Conservation (phyloP, 1,284 basidiomycete species). For the Ustilago trichophora region DNA sequence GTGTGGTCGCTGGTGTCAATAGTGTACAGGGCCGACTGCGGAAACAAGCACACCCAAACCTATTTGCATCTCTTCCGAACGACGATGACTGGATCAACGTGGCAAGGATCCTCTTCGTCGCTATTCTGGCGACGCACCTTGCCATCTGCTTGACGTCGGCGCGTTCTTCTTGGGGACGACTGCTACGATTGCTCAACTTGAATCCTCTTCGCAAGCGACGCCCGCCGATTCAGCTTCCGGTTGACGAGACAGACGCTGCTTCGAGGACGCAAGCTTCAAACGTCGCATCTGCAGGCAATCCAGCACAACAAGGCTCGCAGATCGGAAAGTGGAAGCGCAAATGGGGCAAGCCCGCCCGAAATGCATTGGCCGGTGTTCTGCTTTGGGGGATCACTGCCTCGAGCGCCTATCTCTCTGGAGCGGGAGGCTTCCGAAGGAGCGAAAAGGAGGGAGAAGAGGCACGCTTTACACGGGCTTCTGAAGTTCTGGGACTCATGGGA, state of each 20-base stretch:
- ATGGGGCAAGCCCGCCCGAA: conserved; percentile 53
- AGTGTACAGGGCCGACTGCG: conserved; percentile 45
- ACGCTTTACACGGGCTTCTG: conserved; percentile 54
- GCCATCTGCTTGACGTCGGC: conserved; percentile 60
- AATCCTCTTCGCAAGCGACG: conserved; percentile 45
- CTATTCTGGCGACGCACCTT: conserved; percentile 57
- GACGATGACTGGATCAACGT: conserved; percentile 56
- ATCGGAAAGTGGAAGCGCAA: conserved; percentile 34
- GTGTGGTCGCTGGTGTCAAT: conserved; percentile 52
- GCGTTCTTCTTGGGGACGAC: conserved; percentile 59
- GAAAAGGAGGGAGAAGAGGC: conserved; percentile 60
- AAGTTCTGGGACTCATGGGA: conserved; percentile 59
- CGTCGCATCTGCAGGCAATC: not conserved
- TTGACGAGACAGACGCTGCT: conserved; percentile 4
- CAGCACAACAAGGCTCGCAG: conserved; percentile 7
- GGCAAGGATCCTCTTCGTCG: conserved; percentile 50
- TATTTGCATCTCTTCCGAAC: conserved; percentile 56
- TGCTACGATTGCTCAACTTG: conserved; percentile 52
- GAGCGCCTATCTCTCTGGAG: conserved; percentile 58
- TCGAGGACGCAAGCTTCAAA: not conserved
- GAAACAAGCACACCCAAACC: conserved; percentile 52
- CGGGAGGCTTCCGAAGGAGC: conserved; percentile 53
- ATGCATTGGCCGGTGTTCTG: conserved; percentile 52
- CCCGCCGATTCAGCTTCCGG: conserved; percentile 20
- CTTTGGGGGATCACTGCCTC: conserved; percentile 57